phyloP scores from a whole-genome alignment of 495 filamentous ascomycete genomes.

The Sphaerosporella brunnea region DNA sequence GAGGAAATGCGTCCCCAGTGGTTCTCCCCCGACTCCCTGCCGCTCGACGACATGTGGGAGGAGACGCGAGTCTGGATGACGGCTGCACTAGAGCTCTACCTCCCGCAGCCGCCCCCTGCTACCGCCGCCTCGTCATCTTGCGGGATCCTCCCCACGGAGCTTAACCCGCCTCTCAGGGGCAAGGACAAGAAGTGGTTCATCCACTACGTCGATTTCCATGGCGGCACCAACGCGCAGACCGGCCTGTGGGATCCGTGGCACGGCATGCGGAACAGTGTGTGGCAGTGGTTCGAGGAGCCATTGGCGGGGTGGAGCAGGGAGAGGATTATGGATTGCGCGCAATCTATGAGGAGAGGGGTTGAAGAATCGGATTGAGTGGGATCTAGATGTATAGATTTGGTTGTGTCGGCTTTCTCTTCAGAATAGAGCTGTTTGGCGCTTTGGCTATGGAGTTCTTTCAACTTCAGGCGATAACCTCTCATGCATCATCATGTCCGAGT shows the following conservation, averaged over 20 bases:
- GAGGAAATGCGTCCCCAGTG: constrained; percentile 24
- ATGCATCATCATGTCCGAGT: too few species aligned
- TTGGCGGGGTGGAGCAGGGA: constrained; percentile 11
- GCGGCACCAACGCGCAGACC: constrained; percentile 16
- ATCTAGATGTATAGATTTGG: too few species aligned
- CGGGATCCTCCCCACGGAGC: not conserved
- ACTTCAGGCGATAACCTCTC: too few species aligned
- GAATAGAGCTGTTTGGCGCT: too few species aligned
- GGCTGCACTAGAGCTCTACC: constrained; percentile 11
- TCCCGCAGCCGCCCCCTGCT: constrained; percentile 3
- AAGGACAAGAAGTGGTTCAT: constrained; percentile 10
- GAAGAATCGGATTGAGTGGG: too few species aligned
- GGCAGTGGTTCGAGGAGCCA: constrained; percentile 14
- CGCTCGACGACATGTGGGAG: constrained; percentile 22
- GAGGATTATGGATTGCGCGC: constrained; percentile 15
- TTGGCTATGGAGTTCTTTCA: too few species aligned
- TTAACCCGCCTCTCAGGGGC: not conserved
- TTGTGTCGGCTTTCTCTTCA: too few species aligned
- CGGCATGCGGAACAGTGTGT: constrained; percentile 16
- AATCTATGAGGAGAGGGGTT: not conserved
- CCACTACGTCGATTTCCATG: constrained; percentile 18
- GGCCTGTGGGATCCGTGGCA: constrained; percentile 21
- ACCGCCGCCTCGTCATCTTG: not conserved
- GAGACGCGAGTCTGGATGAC: constrained; percentile 20
- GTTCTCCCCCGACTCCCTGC: constrained; percentile 15